Percentiles rank a stretch among this genome's conserved stretches.
phyloP scores from a whole-genome alignment of 2,329 filamentous ascomycete species.

The Gliomastix tumulicola region DNA sequence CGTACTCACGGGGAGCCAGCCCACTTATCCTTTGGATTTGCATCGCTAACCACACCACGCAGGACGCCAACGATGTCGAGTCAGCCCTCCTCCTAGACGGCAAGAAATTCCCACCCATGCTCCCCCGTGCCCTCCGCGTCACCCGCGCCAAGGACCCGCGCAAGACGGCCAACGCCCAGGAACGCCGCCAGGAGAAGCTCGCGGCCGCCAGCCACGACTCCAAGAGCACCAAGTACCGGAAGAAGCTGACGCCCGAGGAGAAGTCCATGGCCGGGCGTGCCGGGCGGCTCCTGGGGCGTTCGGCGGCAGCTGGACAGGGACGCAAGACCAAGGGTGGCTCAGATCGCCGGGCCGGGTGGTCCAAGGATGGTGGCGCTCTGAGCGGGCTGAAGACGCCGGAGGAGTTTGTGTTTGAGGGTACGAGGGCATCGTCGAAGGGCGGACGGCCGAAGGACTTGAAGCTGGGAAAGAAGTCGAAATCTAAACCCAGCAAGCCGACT shows the following conservation, averaged over 20 bases:
- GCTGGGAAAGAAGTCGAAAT: conserved; percentile 49
- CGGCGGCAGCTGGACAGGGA: neutral
- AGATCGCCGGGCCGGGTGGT: conserved; percentile 1
- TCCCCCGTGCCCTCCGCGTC: conserved; percentile 83
- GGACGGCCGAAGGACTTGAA: conserved; percentile 57
- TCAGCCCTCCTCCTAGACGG: conserved; percentile 81
- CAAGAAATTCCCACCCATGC: conserved; percentile 89
- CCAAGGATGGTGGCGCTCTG: conserved; percentile 11
- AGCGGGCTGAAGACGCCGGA: conserved; percentile 51
- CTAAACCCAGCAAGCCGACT: conserved; percentile 28
- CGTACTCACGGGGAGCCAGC: conserved; percentile 15
- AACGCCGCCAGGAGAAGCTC: conserved; percentile 13
- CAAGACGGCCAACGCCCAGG: conserved; percentile 45
- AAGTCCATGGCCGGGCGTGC: conserved; percentile 68
- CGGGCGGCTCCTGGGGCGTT: conserved; percentile 61
- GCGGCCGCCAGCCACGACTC: conserved; percentile 19
- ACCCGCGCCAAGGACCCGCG: conserved; percentile 72
- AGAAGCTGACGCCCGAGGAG: conserved; percentile 64
- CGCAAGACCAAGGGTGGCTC: neutral
- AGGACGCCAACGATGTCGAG: conserved; percentile 83
- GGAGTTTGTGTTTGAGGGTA: conserved; percentile 73
- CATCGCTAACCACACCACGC: no score
- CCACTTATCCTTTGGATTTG: neutral
- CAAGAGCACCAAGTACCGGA: conserved; percentile 50
- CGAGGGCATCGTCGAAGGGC: conserved; percentile 61